A percentile compares a stretch with the other conserved stretches of the same genome.
phyloP scores from a whole-genome alignment of 148 eudicot species.

The Rheum nobile region DNA sequence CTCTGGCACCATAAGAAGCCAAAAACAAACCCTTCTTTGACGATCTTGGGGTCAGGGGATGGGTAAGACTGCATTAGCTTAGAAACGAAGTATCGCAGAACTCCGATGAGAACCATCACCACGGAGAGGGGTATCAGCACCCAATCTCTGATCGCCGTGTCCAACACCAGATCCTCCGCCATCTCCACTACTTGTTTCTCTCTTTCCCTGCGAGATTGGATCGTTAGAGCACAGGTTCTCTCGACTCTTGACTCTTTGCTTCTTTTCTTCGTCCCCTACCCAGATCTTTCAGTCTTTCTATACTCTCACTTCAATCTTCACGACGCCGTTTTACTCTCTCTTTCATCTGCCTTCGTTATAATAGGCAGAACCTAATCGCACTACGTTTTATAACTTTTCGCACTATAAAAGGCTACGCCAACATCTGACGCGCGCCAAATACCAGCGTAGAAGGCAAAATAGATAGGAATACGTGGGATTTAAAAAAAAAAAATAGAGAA shows the following conservation, averaged over 20 bases:
- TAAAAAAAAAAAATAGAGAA: too few relatives aligned
- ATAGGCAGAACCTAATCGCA: too few relatives aligned
- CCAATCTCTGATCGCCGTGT: slow-evolving; percentile 95
- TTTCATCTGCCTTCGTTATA: neutral
- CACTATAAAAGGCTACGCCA: too few relatives aligned
- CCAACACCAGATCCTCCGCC: slow-evolving; percentile 92
- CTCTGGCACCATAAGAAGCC: neutral
- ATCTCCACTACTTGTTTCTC: slow-evolving; percentile 18
- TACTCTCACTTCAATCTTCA: neutral
- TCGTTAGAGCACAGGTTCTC: neutral
- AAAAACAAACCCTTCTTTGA: slow-evolving; percentile 76
- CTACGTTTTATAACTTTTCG: too few relatives aligned
- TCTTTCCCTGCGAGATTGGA: slow-evolving; percentile 4
- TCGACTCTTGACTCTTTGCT: neutral
- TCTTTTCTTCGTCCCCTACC: neutral
- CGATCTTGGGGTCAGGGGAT: slow-evolving; percentile 67
- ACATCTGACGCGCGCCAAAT: too few relatives aligned
- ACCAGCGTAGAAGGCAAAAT: too few relatives aligned
- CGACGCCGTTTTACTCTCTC: neutral
- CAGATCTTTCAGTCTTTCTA: too few relatives aligned
- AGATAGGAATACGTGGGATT: too few relatives aligned
- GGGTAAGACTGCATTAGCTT: slow-evolving; percentile 80
- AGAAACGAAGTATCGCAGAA: slow-evolving; percentile 92
- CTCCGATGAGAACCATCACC: slow-evolving; percentile 89
- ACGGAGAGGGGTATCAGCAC: slow-evolving; percentile 78